Base-by-base conservation (phyloP, 805 yeast species). In the Hanseniaspora hatyaiensis region DNA sequence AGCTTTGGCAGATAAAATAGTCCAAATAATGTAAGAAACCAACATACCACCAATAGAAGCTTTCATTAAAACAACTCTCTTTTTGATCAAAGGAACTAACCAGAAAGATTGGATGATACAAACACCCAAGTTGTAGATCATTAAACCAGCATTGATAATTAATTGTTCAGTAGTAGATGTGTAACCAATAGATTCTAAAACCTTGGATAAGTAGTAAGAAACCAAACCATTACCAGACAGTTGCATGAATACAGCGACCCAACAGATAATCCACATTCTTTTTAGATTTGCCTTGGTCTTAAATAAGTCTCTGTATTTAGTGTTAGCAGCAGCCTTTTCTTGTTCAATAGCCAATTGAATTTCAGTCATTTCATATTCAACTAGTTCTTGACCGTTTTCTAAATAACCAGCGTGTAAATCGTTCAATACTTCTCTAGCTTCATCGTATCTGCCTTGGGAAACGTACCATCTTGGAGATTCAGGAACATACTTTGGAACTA, bases 151-250 rank as follows among this genome's bases (percentile, higher is more conserved):
- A 57, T 75, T 74, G 57, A 74, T 67, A 43, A 69, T 57, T 48
- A 74, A 65, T 59, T 74, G 75, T 48, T 62, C 59, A 41, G 60
- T 60, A 22, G 66, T 61, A n/a, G 64, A 65, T 40, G 72, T 71
- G 54, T 75, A 71, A 50, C 80, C 79, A 57, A 75, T 73, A 22
- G 75, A 68, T 50, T 61, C 56, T 53, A 75, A 65, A 12, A 76
- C 80, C 54, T 67, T 65, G 50, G 66, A 63, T 52, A 74, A 61
- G 58, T 73, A 73, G 65, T 72, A 73, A 3, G 75, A 68, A 23
- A 72, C 73, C 51, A 73, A 60, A 49, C 74, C 75, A 54, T 71
- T 72, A 55, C 78, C 78, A 15, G 75, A 69, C 34, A 70, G 55
- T 55, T 71, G 75, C 70, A 64, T 64, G 52, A 69, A 55, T 28